Base-by-base conservation (phyloP, 495 filamentous ascomycete genomes). In the Talaromyces adpressus region DNA sequence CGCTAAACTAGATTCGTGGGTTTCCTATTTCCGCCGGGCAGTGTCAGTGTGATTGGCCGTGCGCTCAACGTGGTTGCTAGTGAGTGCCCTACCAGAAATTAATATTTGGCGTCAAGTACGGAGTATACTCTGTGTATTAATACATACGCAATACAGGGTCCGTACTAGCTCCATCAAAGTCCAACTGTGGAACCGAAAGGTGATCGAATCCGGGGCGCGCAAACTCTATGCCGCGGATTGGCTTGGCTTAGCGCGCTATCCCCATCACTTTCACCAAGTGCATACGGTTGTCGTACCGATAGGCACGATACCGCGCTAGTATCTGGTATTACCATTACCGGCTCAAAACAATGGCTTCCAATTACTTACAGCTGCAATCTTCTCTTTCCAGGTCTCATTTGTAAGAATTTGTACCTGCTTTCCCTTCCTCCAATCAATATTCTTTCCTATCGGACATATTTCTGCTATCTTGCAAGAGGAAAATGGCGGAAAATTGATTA, bases 131-230 rank as follows among this genome's bases (percentile, higher is more conserved):
- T 25, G 14, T 6, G 6, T 27, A 54, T 16, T 14, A 29, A 16
- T 54, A 54, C 51, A 7, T 29, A 29, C 12, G 30, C 18, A 18
- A 20, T 49, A 49, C 45, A 4, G 16, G 18, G 6, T 4, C 36
- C 14, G 36, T 41, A 41, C 36, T 41, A 16, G 36, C 34, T 39
- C 12, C 9, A 39, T 39, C 9, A 39, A 39, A 14, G 11, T 39
- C 34, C 14, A 32, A 32, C 6, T 20, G 41, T 49, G 45, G 45
- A 49, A 20, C 45, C 56, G 6, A 36, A 57, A n/a, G 20, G 56
- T 58, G 29, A 34, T 58, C 56, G 56, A 58, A 32, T 58, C 56
- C 12, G 56, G 56, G 56, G 56, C 56, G 56, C 56, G 56, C 27
- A 58, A 58, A 36, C 56, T 58, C 56, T 58, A 16, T 18, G 27